These are phyloP conservation scores for Lathyrus tuberosus DNA, from an alignment of 306 rosid genomes.

Conservation along the genomic window DNA sequence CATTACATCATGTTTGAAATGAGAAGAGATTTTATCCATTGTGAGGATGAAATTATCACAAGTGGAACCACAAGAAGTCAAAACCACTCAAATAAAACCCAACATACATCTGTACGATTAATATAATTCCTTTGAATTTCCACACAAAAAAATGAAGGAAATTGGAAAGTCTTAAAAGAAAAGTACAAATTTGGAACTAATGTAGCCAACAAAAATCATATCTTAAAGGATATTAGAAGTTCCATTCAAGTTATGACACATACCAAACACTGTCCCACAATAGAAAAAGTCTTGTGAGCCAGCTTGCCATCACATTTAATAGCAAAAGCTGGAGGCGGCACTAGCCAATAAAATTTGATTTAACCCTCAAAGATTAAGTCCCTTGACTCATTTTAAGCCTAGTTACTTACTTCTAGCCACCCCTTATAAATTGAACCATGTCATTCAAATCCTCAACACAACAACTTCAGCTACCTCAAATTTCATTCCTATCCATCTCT, in stretches of 20 bases:
- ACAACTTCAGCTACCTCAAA: background rate
- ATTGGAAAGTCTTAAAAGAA: slow-evolving; percentile 20
- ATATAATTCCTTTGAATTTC: background rate
- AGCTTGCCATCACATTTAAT: slow-evolving; percentile 38
- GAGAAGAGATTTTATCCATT: background rate
- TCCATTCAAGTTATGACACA: slow-evolving; percentile 53
- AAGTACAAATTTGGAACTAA: slow-evolving; percentile 54
- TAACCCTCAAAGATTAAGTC: slow-evolving; percentile 43
- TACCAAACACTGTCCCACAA: slow-evolving; percentile 37
- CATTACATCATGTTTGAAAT: background rate
- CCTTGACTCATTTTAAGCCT: slow-evolving; percentile 42
- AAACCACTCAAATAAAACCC: background rate
- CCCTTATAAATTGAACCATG: slow-evolving; percentile 48
- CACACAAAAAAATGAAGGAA: background rate
- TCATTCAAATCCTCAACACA: slow-evolving; percentile 37
- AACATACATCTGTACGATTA: background rate
- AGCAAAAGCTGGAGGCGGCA: slow-evolving; percentile 66
- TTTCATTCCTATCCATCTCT: background rate
- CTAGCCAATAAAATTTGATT: slow-evolving; percentile 46
- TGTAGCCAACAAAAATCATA: slow-evolving; percentile 52
- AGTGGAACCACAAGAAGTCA: background rate
- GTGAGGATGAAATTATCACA: slow-evolving; percentile 12
- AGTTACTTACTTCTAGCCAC: background rate
- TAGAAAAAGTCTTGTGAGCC: no score
- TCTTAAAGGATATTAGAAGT: slow-evolving; percentile 42